These are phyloP conservation scores for Sugiyamaella castrensis DNA, from an alignment of 1,139 yeast species.

Conservation along the genomic window DNA sequence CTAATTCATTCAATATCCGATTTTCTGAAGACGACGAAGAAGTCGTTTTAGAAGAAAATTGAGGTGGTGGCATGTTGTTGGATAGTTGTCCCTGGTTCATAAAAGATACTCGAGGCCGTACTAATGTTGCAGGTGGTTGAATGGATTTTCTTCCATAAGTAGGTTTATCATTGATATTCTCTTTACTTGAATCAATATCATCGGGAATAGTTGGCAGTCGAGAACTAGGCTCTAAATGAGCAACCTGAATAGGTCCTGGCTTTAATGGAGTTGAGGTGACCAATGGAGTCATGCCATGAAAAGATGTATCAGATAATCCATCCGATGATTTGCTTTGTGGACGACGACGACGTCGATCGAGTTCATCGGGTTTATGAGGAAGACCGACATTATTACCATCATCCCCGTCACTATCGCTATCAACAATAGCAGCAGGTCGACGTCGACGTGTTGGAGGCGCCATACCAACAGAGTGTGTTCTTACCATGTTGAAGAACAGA, in stretches of 20 bases:
- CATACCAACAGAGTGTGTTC: no score
- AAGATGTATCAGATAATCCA: background rate
- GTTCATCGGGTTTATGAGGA: background rate
- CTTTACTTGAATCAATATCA: slow-evolving; percentile 14
- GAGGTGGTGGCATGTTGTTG: background rate
- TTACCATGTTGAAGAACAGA: no score
- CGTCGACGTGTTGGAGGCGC: slow-evolving; percentile 3
- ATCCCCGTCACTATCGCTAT: slow-evolving; percentile 6
- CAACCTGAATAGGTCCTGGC: slow-evolving; percentile 20
- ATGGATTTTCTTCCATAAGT: background rate
- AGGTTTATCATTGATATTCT: background rate
- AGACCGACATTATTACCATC: background rate
- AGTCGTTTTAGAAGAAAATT: background rate
- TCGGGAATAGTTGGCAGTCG: slow-evolving; percentile 7
- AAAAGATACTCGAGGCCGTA: no score
- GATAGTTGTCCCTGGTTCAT: background rate
- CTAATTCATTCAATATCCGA: slow-evolving; percentile 8
- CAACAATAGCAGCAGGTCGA: slow-evolving; percentile 1
- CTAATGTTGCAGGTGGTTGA: no score
- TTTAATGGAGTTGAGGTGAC: slow-evolving; percentile 19
- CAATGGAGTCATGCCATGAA: slow-evolving; percentile 8
- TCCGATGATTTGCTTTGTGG: background rate
- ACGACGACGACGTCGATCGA: background rate
- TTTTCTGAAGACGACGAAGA: background rate
- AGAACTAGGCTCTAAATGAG: slow-evolving; percentile 25